phyloP scores from a whole-genome alignment of 1,284 basidiomycete species.

The Rhodofomes roseus region DNA sequence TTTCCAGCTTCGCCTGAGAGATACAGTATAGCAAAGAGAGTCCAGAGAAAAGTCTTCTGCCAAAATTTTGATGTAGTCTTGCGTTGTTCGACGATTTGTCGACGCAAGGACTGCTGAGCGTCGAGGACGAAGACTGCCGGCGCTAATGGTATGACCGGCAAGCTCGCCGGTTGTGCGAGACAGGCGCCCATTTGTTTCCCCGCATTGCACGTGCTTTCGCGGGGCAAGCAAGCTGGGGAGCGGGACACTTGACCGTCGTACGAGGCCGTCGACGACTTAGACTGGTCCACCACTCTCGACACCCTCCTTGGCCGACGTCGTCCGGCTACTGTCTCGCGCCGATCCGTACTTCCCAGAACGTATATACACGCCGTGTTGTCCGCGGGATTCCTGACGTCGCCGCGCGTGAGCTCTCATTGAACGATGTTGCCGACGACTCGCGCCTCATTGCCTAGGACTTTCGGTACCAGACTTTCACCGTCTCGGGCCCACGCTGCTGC shows the following conservation, averaged over 20 bases:
- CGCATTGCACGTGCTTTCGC: constrained; percentile 1
- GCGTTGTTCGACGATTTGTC: background rate
- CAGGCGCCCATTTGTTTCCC: background rate
- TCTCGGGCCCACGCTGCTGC: constrained; percentile 22
- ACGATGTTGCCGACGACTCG: constrained; percentile 29
- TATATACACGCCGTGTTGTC: background rate
- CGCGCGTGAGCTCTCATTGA: constrained; percentile 1
- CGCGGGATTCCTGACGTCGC: background rate
- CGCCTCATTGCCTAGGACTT: constrained; percentile 24
- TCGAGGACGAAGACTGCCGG: background rate
- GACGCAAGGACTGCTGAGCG: background rate
- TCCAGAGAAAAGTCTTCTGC: too few species aligned
- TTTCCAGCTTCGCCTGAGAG: too few species aligned
- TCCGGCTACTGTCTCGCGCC: background rate
- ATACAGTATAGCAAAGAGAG: too few species aligned
- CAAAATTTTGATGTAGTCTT: too few species aligned
- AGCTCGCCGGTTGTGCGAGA: background rate
- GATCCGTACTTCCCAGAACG: background rate
- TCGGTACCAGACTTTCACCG: constrained; percentile 21
- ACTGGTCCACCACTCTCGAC: background rate
- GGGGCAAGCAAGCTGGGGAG: background rate
- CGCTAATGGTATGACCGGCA: background rate
- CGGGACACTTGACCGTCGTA: background rate
- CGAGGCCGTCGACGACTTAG: background rate
- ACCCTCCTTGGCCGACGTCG: background rate